Evolutionary conservation across 495 filamentous ascomycete genomes (phyloP).

Genomic region (Podospora sp.): DNA sequence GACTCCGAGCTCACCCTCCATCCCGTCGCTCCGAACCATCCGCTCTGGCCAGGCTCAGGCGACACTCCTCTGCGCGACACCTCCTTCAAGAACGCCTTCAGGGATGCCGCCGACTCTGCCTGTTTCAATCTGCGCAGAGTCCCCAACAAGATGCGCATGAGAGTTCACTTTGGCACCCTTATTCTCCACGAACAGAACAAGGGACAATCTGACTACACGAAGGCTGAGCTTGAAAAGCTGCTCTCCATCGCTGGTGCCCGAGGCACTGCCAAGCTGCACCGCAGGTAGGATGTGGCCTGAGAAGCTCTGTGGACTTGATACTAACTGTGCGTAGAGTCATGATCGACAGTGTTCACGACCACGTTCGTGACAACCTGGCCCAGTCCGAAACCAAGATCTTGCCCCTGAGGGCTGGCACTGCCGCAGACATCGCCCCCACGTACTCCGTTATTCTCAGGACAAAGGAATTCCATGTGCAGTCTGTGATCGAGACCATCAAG

Average conservation of each 20-base stretch:
- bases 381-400: background rate
- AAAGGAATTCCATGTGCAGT: slow-evolving; percentile 29
- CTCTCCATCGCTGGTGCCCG: slow-evolving; percentile 35
- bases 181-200: slow-evolving; percentile 50
- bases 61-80: background rate
- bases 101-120: background rate
- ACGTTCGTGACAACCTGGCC: background rate
- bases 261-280: slow-evolving; percentile 39
- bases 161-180: slow-evolving; percentile 59
- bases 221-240: slow-evolving; percentile 55
- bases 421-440: background rate
- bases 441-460: slow-evolving; percentile 24
- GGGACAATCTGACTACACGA: slow-evolving; percentile 39
- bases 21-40: too few species aligned
- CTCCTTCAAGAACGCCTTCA: slow-evolving; percentile 1
- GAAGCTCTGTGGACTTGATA: background rate
- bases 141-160: slow-evolving; percentile 45
- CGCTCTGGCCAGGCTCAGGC: too few species aligned
- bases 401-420: background rate
- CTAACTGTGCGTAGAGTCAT: background rate
- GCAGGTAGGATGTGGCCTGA: slow-evolving; percentile 36
- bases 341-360: background rate
- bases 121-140: slow-evolving; percentile 14
- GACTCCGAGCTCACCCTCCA: too few species aligned
- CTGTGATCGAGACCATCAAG: slow-evolving; percentile 3